Base-by-base conservation (phyloP, 371 early-diverging fungal genomes). In the Apophysomyces variabilis region DNA sequence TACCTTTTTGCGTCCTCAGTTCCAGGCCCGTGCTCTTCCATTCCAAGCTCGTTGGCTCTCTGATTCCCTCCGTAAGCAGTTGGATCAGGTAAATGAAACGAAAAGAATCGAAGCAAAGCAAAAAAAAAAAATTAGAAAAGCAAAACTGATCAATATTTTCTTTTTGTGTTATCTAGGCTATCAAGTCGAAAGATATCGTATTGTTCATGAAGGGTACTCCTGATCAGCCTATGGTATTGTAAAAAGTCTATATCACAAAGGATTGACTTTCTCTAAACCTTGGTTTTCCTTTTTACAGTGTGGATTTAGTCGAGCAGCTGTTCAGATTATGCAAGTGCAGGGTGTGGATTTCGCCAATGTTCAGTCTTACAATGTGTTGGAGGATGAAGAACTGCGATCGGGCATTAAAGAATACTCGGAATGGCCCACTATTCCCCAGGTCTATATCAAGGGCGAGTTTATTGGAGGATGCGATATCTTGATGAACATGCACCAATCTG, bases 391-490 rank as follows among this genome's bases (percentile, higher is more conserved):
- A 47, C 79, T 98, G 62, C 88, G 99, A 72, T 80, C 85, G 38
- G 96, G 96, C 59, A 91, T 97, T 81, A 98, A 97, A 79, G 96
- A 96, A 79, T 98, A 88, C 84, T 88, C 92, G 70, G 92, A 89
- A 57, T 99, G 99, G 99, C 98, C 97, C 9, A 99, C 99, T 14
- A 95, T 97, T 78, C 99, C 99, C 39, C 99, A 99, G 83, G 91
- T 99, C 7, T 99, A 94, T 72, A 86, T 98, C 73, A 92, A 96
- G 77, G 96, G 97, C 63, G 94, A 96, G 78, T 97, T 99, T 76
- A 84, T 99, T 61, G 99, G 99, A 45, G 99, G 99, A 11, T 93
- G 93, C 75, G 99, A 99, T 74, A 96, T 97, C 66, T 66, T 99
- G 80, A 75, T 93, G 57, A 88, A 88, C 78, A 95, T 98, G 96